These are phyloP conservation scores for Claviceps paspali DNA, from an alignment of 2,329 filamentous ascomycete genomes.

Conservation along the genomic window DNA sequence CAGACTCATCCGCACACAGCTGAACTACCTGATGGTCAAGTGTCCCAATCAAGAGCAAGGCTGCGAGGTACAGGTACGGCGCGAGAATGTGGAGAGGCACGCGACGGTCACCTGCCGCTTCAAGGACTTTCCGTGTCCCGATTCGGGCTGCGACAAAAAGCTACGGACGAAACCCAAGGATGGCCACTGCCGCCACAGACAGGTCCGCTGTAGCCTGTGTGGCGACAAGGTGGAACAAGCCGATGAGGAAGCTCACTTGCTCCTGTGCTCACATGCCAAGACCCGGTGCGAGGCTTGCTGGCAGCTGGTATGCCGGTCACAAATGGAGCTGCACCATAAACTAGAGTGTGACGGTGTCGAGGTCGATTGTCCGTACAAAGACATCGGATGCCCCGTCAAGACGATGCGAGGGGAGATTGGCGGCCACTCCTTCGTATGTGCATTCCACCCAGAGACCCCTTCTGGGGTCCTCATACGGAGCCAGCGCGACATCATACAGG, in stretches of 20 bases:
- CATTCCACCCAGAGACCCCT: constrained; percentile 33
- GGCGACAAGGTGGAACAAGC: constrained; percentile 30
- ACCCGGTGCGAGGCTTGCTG: constrained; percentile 35
- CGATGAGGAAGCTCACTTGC: constrained; percentile 20
- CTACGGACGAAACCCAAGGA: constrained; percentile 34
- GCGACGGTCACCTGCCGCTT: constrained; percentile 41
- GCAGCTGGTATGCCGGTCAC: constrained; percentile 26
- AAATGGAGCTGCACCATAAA: constrained; percentile 31
- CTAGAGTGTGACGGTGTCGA: constrained; percentile 33
- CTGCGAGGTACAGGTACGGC: constrained; percentile 33
- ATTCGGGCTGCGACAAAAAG: constrained; percentile 33
- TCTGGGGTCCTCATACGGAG: constrained; percentile 34
- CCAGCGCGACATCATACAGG: constrained; percentile 32
- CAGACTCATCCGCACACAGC: constrained; percentile 40
- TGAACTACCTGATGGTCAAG: constrained; percentile 42
- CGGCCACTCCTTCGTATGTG: constrained; percentile 32
- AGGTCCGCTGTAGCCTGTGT: constrained; percentile 38
- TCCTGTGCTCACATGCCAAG: constrained; percentile 30
- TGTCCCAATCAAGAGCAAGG: constrained; percentile 39
- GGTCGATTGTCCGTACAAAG: constrained; percentile 31
- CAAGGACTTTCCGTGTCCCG: constrained; percentile 40
- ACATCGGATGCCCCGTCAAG: constrained; percentile 21
- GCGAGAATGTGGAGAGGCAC: constrained; percentile 41
- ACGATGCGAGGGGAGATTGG: constrained; percentile 22
- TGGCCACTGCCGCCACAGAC: constrained; percentile 39